phyloP scores from a whole-genome alignment of 148 eudicot species.

The Cornus controversa region DNA sequence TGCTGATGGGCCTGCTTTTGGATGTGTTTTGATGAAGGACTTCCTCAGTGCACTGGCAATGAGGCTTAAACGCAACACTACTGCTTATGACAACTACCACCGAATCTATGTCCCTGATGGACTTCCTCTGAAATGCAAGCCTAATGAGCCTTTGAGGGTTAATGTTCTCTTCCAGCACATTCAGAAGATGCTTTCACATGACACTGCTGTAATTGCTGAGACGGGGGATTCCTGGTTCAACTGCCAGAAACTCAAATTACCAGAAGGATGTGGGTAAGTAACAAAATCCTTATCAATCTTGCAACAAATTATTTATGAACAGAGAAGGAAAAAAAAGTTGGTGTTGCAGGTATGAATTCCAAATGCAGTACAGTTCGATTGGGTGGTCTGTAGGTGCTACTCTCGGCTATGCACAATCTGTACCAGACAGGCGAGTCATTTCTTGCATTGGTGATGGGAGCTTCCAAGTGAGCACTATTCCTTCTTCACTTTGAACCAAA shows the following conservation, averaged over 20 bases:
- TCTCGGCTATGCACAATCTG: constrained; percentile 27
- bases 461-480: constrained; percentile 1
- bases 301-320: not conserved
- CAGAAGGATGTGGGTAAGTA: constrained; percentile 19
- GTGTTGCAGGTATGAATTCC: constrained; percentile 32
- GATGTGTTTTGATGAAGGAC: constrained; percentile 16
- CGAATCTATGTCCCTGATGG: constrained; percentile 10
- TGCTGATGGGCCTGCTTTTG: constrained; percentile 7
- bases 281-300: too few species aligned
- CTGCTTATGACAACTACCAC: constrained; percentile 13
- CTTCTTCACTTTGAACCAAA: not conserved
- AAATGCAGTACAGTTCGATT: constrained; percentile 31
- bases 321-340: too few species aligned
- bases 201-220: constrained; percentile 15
- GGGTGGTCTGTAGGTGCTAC: constrained; percentile 38
- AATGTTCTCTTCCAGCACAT: constrained; percentile 14
- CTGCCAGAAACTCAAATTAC: constrained; percentile 17
- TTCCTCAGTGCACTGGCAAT: constrained; percentile 6
- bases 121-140: not conserved
- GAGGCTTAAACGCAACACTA: not conserved
- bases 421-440: constrained; percentile 15
- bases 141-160: constrained; percentile 10
- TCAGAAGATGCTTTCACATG: constrained; percentile 13
- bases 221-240: constrained; percentile 19
- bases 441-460: constrained; percentile 26